Evolutionary conservation across 179 eudicot genomes (phyloP), one percentile per base, ranked within the genome.

Genomic region (Silene noctiflora): DNA sequence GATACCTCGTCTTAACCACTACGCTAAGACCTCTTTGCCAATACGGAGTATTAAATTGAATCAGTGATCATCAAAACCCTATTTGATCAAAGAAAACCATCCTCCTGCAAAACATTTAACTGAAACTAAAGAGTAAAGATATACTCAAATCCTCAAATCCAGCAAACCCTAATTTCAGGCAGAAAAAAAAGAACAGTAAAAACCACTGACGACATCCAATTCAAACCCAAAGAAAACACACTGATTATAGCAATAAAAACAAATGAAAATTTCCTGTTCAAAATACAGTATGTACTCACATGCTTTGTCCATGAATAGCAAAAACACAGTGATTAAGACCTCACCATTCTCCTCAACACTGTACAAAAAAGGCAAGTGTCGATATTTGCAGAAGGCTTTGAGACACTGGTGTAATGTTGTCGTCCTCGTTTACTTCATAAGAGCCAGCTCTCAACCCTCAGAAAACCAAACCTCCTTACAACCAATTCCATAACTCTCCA

Each of bases 281-380:
- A 46, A 69, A 19, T 21, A 69, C 31, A 69, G 17, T 69, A 35
- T 35, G 42, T 35, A 35, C 42, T 35, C 73, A 69, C 73, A 69
- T 69, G 73, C 29, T 35, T 69, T 69, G 73, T 69, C 73, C 73
- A 69, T 69, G 73, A 69, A 69, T 69, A 69, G 59, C 58, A 69
- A 21, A 69, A 69, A 69, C 9, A 20, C 55, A 68, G 25, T 68
- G 55, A 68, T 68, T 20, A 42, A 67, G 71, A 67, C 71, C 71
- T 67, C 71, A 67, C 6, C 53, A 29, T 4, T 66, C 31, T n/a
- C 25, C 25, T n/a, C 48, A 67, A 33, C 59, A 10, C 58, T 21
- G 4, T 46, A 69, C 56, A 44, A 44, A 22, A 44, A n/a, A 44
- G 7, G 55, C 25, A 68, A 21, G 17, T 39, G 16, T 6, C 48